Percentiles rank a stretch among this genome's conserved stretches.
These are phyloP conservation scores for Fusarium goolgardi DNA, from an alignment of 2,329 filamentous ascomycete genomes.

Conservation along the genomic window DNA sequence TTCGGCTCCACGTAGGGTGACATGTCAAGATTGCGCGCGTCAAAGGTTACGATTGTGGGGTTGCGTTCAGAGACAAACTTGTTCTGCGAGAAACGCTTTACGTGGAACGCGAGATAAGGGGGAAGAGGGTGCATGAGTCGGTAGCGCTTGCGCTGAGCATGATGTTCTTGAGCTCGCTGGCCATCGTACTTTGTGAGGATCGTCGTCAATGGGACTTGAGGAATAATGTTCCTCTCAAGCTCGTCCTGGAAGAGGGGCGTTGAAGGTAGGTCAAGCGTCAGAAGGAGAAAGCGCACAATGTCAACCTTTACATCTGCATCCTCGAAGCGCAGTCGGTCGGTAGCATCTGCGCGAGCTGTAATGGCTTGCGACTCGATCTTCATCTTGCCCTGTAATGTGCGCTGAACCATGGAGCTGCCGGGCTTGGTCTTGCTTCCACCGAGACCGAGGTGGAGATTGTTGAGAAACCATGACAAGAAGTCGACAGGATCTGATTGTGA, in stretches of 20 bases:
- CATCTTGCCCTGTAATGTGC: slow-evolving; percentile 91
- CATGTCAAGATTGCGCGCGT: slow-evolving; percentile 84
- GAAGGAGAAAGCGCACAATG: slow-evolving; percentile 83
- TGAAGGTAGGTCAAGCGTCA: slow-evolving; percentile 91
- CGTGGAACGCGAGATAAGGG: slow-evolving; percentile 90
- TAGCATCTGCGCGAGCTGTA: slow-evolving; percentile 87
- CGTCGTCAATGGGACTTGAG: slow-evolving; percentile 83
- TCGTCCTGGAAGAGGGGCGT: slow-evolving; percentile 97
- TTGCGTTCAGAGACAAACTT: slow-evolving; percentile 97
- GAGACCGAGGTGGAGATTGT: slow-evolving; percentile 90
- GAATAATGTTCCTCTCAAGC: slow-evolving; percentile 94
- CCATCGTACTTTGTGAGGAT: slow-evolving; percentile 96
- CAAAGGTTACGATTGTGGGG: slow-evolving; percentile 97
- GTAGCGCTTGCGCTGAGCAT: slow-evolving; percentile 89
- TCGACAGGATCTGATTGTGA: slow-evolving; percentile 95
- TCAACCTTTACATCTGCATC: slow-evolving; percentile 85
- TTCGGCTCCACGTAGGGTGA: slow-evolving; percentile 92
- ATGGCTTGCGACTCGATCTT: slow-evolving; percentile 95
- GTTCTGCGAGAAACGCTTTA: slow-evolving; percentile 97
- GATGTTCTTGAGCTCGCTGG: slow-evolving; percentile 84
- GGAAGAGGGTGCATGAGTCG: slow-evolving; percentile 90
- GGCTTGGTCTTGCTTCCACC: slow-evolving; percentile 91
- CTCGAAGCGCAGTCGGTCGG: slow-evolving; percentile 91
- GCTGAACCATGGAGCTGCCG: slow-evolving; percentile 86
- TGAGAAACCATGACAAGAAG: slow-evolving; percentile 97